Percentiles rank a stretch among this genome's conserved stretches.
Evolutionary conservation across 148 eudicot species (phyloP).

Genomic region (Drosera capensis): DNA sequence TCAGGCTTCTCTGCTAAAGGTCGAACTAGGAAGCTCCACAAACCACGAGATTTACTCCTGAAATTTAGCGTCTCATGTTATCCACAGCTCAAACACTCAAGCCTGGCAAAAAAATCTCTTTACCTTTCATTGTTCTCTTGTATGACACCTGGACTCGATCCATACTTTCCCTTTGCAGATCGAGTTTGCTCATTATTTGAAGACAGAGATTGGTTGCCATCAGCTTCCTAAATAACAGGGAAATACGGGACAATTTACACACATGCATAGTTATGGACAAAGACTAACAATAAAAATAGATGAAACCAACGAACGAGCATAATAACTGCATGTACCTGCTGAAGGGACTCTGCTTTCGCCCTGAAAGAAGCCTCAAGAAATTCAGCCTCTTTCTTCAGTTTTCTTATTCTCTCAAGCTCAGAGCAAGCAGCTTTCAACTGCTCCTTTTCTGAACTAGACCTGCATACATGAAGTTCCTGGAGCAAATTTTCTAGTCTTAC

Average conservation of each 20-base stretch:
- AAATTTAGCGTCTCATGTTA: no score
- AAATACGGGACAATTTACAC: not conserved
- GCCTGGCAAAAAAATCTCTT: no score
- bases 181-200: conserved; percentile 19
- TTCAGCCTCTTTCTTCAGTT: conserved; percentile 96
- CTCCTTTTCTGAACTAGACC: conserved; percentile 80
- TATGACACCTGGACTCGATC: conserved; percentile 13
- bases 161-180: conserved; percentile 16
- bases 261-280: no score
- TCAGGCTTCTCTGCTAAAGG: conserved; percentile 34
- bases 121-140: no score
- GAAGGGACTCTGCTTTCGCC: conserved; percentile 87
- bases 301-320: no score
- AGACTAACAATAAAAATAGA: no score
- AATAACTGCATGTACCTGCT: no score
- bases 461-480: conserved; percentile 89
- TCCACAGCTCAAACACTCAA: no score
- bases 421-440: conserved; percentile 98
- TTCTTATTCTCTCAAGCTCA: conserved; percentile 89
- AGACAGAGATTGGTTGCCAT: conserved; percentile 24
- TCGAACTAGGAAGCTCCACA: conserved; percentile 54
- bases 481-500: conserved; percentile 74
- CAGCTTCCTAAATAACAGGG: conserved; percentile 35
- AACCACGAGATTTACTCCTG: conserved; percentile 37
- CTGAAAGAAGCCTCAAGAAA: conserved; percentile 97